Evolutionary conservation across 2,329 filamentous ascomycete genomes (phyloP), one percentile per base, ranked within the genome.

Genomic region (Penicillium hordei): DNA sequence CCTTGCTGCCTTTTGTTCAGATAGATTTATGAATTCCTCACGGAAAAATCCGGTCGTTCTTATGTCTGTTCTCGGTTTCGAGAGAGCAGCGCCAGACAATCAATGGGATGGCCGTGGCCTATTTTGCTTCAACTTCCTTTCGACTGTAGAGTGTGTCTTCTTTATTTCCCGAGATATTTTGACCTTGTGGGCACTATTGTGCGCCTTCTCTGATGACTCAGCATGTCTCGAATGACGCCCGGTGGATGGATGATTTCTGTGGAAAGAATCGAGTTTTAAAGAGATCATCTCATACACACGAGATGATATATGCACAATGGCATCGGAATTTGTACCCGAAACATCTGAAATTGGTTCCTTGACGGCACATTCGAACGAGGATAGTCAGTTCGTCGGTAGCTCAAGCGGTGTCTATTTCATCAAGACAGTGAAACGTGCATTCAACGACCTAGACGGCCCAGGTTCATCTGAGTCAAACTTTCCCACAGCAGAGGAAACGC

Each of bases 391-490:
- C 63, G 78, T 83, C 31, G 81, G 81, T 27, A 81, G 79, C 62
- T 79, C 79, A 13, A 81, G 77, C 40, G 81, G 81, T 4, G 78
- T 83, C 44, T 83, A 79, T 68, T 83, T 83, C 67, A 76, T 81
- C 63, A 82, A 83, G 57, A 83, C 81, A 1, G 81, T 83, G 55
- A 78, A 78, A 42, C 75, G 77, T 33, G 79, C 80, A n/a, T 83
- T 83, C 65, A 66, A 70, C 21, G 70, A 72, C 7, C 63, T 74
- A 29, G 68, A 68, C 44, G 49, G 61, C 9, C 57, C 59, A 4
- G 56, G 39, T 15, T 57, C 63, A 27, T 58, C 61, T 21, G 62
- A 57, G 6, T 60, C 59, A 13, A 64, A 63, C 2, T 73, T 74
- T 12, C 72, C 72, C 4, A 65, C 60, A 3, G 67, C 72, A 34